These are phyloP conservation scores for Stevia rebaudiana DNA, from an alignment of 140 eudicot species.

Conservation along the genomic window DNA sequence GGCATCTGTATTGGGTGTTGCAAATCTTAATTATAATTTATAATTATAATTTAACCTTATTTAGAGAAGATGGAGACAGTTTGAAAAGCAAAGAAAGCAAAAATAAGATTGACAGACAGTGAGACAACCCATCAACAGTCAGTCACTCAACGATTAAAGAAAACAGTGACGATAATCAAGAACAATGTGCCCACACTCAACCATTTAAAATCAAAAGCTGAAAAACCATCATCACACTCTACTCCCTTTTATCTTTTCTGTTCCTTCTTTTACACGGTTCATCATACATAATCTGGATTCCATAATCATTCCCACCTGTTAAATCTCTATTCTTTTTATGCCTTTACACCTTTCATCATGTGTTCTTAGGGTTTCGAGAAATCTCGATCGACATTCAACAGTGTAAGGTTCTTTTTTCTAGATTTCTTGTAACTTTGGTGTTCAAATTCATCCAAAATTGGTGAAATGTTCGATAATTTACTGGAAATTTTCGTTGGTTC, in stretches of 20 bases:
- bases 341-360: slow-evolving; percentile 48
- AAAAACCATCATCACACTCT: slow-evolving; percentile 38
- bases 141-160: neutral
- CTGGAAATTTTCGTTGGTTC: slow-evolving; percentile 7
- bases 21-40: slow-evolving; percentile 11
- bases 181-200: slow-evolving; percentile 16
- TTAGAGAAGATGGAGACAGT: slow-evolving; percentile 16
- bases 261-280: slow-evolving; percentile 21
- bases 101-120: slow-evolving; percentile 33
- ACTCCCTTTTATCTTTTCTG: slow-evolving; percentile 26
- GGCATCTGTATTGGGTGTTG: slow-evolving; percentile 10
- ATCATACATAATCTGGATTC: slow-evolving; percentile 11
- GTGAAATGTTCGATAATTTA: neutral
- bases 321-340: slow-evolving; percentile 35
- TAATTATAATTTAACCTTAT: slow-evolving; percentile 8
- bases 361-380: slow-evolving; percentile 24
- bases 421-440: neutral
- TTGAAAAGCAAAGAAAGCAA: slow-evolving; percentile 30
- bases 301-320: slow-evolving; percentile 51
- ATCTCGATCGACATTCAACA: slow-evolving; percentile 22
- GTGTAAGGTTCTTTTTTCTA: neutral
- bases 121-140: slow-evolving; percentile 22
- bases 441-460: neutral
- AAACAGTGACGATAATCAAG: neutral
- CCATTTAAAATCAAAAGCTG: slow-evolving; percentile 43